Conservation (phyloP, 192 early-diverging fungal genomes). For the Backusella liffmaniae region DNA sequence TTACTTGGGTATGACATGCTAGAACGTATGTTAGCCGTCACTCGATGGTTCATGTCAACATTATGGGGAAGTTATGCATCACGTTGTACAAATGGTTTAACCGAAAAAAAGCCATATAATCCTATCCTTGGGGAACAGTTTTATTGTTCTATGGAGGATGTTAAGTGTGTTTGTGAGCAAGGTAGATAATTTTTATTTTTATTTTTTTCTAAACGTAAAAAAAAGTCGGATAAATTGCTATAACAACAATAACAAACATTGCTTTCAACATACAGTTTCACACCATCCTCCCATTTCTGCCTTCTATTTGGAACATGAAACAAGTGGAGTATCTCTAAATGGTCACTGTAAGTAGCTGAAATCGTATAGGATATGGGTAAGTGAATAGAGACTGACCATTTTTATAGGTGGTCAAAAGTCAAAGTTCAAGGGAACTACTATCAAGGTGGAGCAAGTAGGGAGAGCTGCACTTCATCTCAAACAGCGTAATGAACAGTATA, state of each 20-base stretch:
- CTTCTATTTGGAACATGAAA: constrained; percentile 62
- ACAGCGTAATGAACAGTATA: constrained; percentile 52
- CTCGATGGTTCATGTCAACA: constrained; percentile 81
- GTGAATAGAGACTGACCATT: background rate
- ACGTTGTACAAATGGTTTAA: constrained; percentile 61
- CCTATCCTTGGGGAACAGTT: constrained; percentile 65
- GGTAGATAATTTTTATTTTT: background rate
- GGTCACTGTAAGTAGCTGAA: constrained; percentile 41
- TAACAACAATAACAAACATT: background rate
- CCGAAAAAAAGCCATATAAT: constrained; percentile 75
- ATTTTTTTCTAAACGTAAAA: background rate
- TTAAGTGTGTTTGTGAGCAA: constrained; percentile 62
- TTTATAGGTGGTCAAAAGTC: constrained; percentile 50
- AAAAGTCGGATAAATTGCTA: background rate
- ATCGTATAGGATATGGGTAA: background rate
- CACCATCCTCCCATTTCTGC: constrained; percentile 75
- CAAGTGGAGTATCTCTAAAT: constrained; percentile 60
- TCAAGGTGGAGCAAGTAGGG: constrained; percentile 66
- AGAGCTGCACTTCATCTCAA: constrained; percentile 54
- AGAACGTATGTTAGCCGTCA: constrained; percentile 69
- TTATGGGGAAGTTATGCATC: constrained; percentile 78
- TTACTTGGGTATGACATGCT: constrained; percentile 14
- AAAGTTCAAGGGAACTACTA: constrained; percentile 62
- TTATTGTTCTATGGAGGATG: constrained; percentile 52
- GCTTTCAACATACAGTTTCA: constrained; percentile 43